A percentile compares a stretch with the other conserved stretches of the same genome.
Conservation (phyloP, 345 rosid species). For the Citrus reticulata region DNA sequence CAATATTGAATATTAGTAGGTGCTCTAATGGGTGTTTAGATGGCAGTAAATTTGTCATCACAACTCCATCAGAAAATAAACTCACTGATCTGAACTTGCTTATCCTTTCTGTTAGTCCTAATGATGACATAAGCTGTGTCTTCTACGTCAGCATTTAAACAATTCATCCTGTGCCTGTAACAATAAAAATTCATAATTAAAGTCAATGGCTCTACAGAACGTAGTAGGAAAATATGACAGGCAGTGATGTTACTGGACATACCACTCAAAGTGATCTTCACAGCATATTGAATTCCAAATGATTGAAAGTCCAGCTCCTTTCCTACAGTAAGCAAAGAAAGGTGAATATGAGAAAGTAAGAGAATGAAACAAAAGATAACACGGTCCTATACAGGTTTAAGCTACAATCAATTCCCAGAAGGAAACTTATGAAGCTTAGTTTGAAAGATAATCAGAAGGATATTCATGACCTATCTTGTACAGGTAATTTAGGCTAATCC, state of each 20-base stretch:
- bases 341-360: neutral
- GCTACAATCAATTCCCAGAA: neutral
- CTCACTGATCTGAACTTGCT: conserved; percentile 47
- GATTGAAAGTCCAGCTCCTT: conserved; percentile 49
- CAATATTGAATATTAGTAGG: neutral
- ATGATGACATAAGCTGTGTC: conserved; percentile 37
- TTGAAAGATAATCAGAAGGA: neutral
- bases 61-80: conserved; percentile 44
- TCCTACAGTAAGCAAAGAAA: conserved; percentile 31
- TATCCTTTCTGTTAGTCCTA: conserved; percentile 18
- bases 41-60: neutral
- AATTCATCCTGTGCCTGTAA: conserved; percentile 70
- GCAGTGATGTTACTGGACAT: neutral
- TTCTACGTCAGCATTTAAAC: conserved; percentile 45
- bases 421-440: neutral
- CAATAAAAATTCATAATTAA: neutral
- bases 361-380: neutral
- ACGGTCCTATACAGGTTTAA: neutral
- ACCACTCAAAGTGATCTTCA: conserved; percentile 76
- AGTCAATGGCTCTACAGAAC: neutral
- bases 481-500: neutral
- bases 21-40: neutral
- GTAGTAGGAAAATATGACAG: neutral
- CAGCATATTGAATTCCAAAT: conserved; percentile 66
- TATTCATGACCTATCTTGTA: neutral